These are phyloP conservation scores for Geranium incanum DNA, from an alignment of 441 rosid species.

Conservation along the genomic window DNA sequence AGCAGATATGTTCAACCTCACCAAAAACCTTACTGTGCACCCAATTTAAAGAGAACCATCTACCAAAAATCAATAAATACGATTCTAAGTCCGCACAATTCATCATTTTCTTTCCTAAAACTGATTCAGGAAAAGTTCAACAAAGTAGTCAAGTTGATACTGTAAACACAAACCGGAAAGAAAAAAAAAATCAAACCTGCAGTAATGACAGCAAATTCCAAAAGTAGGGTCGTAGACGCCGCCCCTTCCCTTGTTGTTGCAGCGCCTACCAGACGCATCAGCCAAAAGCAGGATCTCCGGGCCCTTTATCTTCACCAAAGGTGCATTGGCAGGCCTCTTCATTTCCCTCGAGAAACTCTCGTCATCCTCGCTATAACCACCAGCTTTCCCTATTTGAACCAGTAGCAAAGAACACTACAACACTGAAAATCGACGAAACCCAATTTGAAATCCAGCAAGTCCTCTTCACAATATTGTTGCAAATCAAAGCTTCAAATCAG, in stretches of 20 bases:
- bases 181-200: conserved; percentile 27
- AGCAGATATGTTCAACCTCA: background rate
- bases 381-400: background rate
- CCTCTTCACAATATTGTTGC: background rate
- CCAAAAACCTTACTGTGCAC: background rate
- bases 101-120: background rate
- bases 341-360: conserved; percentile 4
- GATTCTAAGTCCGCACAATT: background rate
- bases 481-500: background rate
- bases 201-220: conserved; percentile 46
- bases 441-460: background rate
- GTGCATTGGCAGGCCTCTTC: conserved; percentile 32
- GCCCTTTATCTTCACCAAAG: conserved; percentile 19
- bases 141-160: background rate
- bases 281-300: conserved; percentile 22
- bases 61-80: background rate
- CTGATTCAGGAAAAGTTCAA: background rate
- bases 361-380: conserved; percentile 11
- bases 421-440: background rate
- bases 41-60: conserved; percentile 4
- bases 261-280: conserved; percentile 34
- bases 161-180: background rate
- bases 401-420: background rate
- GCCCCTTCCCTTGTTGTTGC: conserved; percentile 34
- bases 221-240: conserved; percentile 29